Evolutionary conservation across 2,329 filamentous ascomycete species (phyloP).

Genomic region (Fusarium multiceps): DNA sequence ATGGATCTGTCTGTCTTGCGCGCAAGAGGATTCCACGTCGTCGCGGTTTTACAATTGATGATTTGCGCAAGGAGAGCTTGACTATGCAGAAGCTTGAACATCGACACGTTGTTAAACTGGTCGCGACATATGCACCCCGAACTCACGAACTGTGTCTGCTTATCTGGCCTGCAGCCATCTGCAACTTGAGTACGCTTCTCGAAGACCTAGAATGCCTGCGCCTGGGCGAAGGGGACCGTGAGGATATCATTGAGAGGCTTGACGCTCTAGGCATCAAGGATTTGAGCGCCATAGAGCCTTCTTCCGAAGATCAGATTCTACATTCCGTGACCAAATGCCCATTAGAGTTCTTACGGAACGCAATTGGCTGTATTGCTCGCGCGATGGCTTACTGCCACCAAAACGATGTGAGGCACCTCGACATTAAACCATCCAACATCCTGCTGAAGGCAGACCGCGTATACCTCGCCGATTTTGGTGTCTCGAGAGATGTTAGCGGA

Average conservation of each 20-base stretch:
- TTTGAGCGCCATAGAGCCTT: slow-evolving; percentile 51
- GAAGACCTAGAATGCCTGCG: slow-evolving; percentile 57
- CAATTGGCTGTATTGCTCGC: slow-evolving; percentile 59
- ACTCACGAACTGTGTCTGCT: slow-evolving; percentile 57
- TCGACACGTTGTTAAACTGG: slow-evolving; percentile 60
- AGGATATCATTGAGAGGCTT: slow-evolving; percentile 55
- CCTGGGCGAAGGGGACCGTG: slow-evolving; percentile 53
- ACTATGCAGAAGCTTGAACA: slow-evolving; percentile 61
- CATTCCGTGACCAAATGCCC: slow-evolving; percentile 49
- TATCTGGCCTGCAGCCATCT: slow-evolving; percentile 61
- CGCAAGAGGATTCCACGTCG: slow-evolving; percentile 56
- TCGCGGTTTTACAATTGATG: slow-evolving; percentile 54
- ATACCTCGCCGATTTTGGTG: slow-evolving; percentile 62
- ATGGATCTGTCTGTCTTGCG: slow-evolving; percentile 56
- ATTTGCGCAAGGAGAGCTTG: slow-evolving; percentile 58
- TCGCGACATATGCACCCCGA: slow-evolving; percentile 59
- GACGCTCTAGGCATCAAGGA: slow-evolving; percentile 54
- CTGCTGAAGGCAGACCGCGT: slow-evolving; percentile 58
- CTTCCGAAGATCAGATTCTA: slow-evolving; percentile 31
- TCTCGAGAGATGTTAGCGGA: slow-evolving; percentile 59
- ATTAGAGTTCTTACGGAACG: slow-evolving; percentile 55
- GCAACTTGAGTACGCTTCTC: slow-evolving; percentile 57
- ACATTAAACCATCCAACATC: slow-evolving; percentile 62
- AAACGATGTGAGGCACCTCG: slow-evolving; percentile 58
- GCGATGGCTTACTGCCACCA: slow-evolving; percentile 57